A percentile compares a stretch with the other conserved stretches of the same genome.
Conservation (phyloP, 345 rosid species). For the Microthlaspi erraticum region DNA sequence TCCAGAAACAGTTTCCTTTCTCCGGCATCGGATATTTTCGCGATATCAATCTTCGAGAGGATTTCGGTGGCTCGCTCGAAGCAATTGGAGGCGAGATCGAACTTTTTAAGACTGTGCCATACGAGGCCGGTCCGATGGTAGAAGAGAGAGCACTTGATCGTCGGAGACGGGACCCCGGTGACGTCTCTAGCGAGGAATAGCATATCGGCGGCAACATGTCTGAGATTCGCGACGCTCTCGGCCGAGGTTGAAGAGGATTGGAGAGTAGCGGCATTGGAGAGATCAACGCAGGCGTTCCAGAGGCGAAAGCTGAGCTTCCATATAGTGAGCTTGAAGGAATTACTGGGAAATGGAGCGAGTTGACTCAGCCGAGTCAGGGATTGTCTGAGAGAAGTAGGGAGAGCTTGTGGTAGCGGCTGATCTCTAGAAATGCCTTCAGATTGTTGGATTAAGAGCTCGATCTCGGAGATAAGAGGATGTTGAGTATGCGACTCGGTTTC, state of each 20-base stretch:
- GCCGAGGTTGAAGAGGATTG: slow-evolving; percentile 48
- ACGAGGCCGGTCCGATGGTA: slow-evolving; percentile 76
- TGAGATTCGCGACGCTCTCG: slow-evolving; percentile 55
- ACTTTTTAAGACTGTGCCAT: slow-evolving; percentile 65
- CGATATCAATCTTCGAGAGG: slow-evolving; percentile 60
- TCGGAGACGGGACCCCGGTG: slow-evolving; percentile 77
- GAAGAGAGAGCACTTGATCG: slow-evolving; percentile 73
- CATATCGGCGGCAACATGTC: slow-evolving; percentile 90
- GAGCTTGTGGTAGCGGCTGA: slow-evolving; percentile 48
- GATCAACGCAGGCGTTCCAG: slow-evolving; percentile 96
- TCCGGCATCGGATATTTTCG: slow-evolving; percentile 57
- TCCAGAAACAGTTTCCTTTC: slow-evolving; percentile 76
- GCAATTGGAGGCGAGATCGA: slow-evolving; percentile 83
- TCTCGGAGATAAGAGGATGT: slow-evolving; percentile 60
- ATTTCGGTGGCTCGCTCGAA: slow-evolving; percentile 86
- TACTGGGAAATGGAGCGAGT: slow-evolving; percentile 60
- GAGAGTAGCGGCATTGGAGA: slow-evolving; percentile 62
- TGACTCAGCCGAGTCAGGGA: slow-evolving; percentile 60
- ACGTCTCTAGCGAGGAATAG: slow-evolving; percentile 67
- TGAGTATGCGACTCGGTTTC: slow-evolving; percentile 31
- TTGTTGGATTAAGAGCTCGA: slow-evolving; percentile 69
- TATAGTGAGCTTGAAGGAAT: slow-evolving; percentile 66
- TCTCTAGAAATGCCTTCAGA: slow-evolving; percentile 52
- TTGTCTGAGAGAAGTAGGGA: slow-evolving; percentile 61
- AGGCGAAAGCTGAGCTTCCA: slow-evolving; percentile 96